Base-by-base conservation (phyloP, 495 filamentous ascomycete species). In the Cercophora sp. region DNA sequence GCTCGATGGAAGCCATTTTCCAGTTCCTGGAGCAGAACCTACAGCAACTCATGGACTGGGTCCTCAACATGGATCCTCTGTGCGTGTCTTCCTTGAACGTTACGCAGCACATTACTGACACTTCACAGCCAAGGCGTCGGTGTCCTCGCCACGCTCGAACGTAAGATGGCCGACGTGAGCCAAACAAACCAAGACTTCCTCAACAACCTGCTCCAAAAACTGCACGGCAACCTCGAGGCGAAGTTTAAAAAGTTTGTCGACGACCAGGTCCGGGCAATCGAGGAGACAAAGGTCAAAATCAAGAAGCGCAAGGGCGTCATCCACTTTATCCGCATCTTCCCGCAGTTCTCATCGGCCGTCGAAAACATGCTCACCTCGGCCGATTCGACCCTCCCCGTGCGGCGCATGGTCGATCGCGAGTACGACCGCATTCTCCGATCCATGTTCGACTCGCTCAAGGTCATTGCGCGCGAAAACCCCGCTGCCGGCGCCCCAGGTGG, bases 221-320 rank as follows among this genome's bases (percentile, higher is more conserved):
- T 95, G 6, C 88, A 91, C 61, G 78, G 82, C 51, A 85, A 82
- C 27, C 77, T 96, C 29, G 80, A 85, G 52, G 80, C 78, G 25
- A 78, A 89, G 19, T 96, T 96, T 71, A 81, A 81, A 34, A 89
- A 88, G 45, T 96, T 97, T 57, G 82, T 96, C 22, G 93, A 97
- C 64, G 89, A 96, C 54, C 92, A 97, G 60, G 85, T 96, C 36
- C 87, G 88, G 22, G 91, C 89, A 23, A 96, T 97, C 55, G 92
- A 97, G 68, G 92, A 97, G 50, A 96, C 91, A n/a, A 96, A 96
- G 69, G 92, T 97, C 59, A 96, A 96, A 70, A 88, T 96, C 70
- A 96, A 96, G 74, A 97, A 96, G 75, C 85, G 92, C 52, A 96
- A 94, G 70, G 92, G 92, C 11, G 89, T 97, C 55, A 96, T 96